These are phyloP conservation scores for Cutaneotrichosporon sp. DNA, from an alignment of 1,284 basidiomycete genomes.

Conservation along the genomic window DNA sequence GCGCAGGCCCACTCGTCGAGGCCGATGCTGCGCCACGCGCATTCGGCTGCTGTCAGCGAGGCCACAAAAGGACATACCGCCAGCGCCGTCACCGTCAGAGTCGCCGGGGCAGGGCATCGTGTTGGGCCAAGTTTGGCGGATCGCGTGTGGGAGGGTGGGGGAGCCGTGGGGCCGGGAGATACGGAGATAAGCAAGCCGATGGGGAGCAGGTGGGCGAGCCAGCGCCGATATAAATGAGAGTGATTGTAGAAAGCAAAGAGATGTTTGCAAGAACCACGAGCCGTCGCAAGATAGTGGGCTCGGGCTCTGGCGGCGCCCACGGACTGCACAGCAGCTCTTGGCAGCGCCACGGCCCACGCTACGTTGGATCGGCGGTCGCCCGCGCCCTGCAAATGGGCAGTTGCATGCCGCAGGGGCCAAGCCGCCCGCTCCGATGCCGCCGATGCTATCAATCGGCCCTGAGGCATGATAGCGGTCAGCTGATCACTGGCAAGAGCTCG, in stretches of 20 bases:
- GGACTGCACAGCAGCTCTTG: background rate
- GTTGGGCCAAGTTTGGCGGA: no score
- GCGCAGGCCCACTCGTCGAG: slow-evolving; percentile 1
- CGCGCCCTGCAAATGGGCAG: background rate
- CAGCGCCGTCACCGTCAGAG: background rate
- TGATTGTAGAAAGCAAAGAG: background rate
- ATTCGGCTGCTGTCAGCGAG: background rate
- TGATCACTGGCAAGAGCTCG: no score
- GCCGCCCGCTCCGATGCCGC: background rate
- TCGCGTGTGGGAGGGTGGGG: background rate
- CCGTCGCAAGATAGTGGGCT: background rate
- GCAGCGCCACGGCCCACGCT: background rate
- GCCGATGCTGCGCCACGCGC: background rate
- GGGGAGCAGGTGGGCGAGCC: background rate
- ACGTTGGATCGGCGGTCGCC: background rate
- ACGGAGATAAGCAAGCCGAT: background rate
- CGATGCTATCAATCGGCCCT: background rate
- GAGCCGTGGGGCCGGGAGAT: background rate
- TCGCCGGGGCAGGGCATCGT: background rate
- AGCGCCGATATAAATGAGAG: background rate
- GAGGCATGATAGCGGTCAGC: background rate
- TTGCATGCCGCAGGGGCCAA: background rate
- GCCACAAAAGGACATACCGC: background rate
- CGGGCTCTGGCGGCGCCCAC: background rate
- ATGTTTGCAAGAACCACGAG: background rate